Conservation (phyloP, 208 protist genomes). For the Naegleria fowleri region DNA sequence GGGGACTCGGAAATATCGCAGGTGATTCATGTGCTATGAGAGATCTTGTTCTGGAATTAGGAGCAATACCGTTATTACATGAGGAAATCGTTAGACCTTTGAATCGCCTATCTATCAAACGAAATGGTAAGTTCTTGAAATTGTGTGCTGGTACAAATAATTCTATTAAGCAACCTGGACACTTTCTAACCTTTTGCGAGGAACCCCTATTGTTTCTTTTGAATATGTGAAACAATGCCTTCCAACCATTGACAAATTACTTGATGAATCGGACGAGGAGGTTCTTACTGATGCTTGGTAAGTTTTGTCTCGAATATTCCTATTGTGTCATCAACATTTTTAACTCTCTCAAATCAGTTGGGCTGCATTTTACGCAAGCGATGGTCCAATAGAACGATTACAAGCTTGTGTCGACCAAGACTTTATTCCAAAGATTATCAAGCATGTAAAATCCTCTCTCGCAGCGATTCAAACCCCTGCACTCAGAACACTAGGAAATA, state of each 20-base stretch:
- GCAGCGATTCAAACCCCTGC: conserved; percentile 81
- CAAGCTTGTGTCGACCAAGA: conserved; percentile 83
- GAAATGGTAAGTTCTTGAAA: not conserved
- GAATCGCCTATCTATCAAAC: conserved; percentile 58
- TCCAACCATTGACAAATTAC: conserved; percentile 68
- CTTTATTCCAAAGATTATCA: conserved; percentile 73
- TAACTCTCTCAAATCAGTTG: not conserved
- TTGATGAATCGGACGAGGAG: conserved; percentile 73
- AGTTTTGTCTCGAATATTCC: conserved; percentile 86
- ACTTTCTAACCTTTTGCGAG: conserved; percentile 45
- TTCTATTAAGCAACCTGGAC: not conserved
- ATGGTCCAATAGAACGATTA: conserved; percentile 82
- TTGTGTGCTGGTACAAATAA: conserved; percentile 41
- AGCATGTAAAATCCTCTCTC: conserved; percentile 70
- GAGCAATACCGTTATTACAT: conserved; percentile 68
- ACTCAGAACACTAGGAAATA: conserved; percentile 95
- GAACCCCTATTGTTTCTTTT: conserved; percentile 83
- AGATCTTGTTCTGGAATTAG: conserved; percentile 75
- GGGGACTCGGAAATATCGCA: conserved; percentile 98
- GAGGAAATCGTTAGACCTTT: not conserved
- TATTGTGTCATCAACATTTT: too few species aligned
- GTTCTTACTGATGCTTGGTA: conserved; percentile 92
- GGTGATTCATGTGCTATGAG: too few species aligned
- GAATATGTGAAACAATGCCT: conserved; percentile 64
- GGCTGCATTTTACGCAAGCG: not conserved